Evolutionary conservation across 2,329 filamentous ascomycete genomes (phyloP), one percentile per base, ranked within the genome.

Genomic region (Aspergillus amoenus): DNA sequence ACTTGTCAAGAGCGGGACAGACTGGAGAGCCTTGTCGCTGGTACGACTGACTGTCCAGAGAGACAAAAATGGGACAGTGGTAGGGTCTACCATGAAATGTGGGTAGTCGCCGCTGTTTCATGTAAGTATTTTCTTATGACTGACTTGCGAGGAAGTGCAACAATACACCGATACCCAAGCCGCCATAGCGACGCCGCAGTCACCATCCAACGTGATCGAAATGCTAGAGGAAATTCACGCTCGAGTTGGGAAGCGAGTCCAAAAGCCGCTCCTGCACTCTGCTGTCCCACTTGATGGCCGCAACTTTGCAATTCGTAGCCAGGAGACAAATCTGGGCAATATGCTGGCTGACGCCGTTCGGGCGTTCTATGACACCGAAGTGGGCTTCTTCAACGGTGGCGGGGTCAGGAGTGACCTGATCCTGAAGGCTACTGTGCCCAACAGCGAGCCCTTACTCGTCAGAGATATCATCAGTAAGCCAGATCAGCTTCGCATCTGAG

Each of bases 261-360:
- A 59, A 12, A 43, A 63, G 13, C 65, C 66, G 4, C 48, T 66
- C 8, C 24, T 68, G 2, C 57, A 63, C 34, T 62, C 59, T 4
- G 18, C 7, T 15, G 49, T 47, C 11, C 61, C 64, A 3, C 59
- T 68, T 17, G 65, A 68, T 12, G 66, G 66, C 4, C 52, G 64
- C 34, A 51, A 51, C 21, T 44, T 52, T 17, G 50, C 58, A 15
- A 58, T 67, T 22, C 61, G 66, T 9, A 61, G 63, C 39, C 52
- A 60, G 43, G 66, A 68, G 51, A 66, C 65, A 8, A 68, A 66
- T 41, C 47, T 68, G 3, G 65, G 66, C 12, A 68, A 68, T 42
- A 63, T 68, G 60, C 52, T 67, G 2, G 64, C 65, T 6, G 65
- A 67, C 52, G 61, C 58, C 11, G 59, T 66, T 15, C 59, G 65